phyloP scores from a whole-genome alignment of 169 alveolate genomes.

The Prorocentrum cordatum region DNA sequence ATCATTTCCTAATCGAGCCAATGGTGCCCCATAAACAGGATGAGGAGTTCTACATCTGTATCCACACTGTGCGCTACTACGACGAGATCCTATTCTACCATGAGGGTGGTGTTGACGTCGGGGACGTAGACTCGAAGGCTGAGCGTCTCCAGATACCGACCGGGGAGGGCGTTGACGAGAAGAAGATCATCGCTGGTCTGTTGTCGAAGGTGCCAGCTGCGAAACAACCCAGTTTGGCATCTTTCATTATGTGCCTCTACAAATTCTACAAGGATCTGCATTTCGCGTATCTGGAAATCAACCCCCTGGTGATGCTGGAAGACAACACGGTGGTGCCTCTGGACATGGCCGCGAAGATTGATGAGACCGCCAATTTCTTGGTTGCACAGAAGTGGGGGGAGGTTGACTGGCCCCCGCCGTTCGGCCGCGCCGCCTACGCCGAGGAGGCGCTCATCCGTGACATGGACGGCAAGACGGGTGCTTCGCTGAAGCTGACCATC shows the following conservation, averaged over 20 bases:
- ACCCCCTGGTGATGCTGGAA: conserved; percentile 67
- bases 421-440: conserved; percentile 69
- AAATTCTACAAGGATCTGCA: conserved; percentile 51
- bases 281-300: conserved; percentile 71
- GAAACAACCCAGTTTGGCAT: conserved; percentile 19
- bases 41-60: conserved; percentile 47
- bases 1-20: conserved; percentile 73
- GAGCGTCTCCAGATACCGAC: neutral
- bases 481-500: conserved; percentile 73
- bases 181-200: conserved; percentile 6
- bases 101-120: conserved; percentile 43
- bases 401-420: conserved; percentile 72
- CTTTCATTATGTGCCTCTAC: conserved; percentile 28
- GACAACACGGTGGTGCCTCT: conserved; percentile 41
- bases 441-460: conserved; percentile 71
- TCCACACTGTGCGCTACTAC: conserved; percentile 13
- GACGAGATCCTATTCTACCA: conserved; percentile 25
- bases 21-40: conserved; percentile 13
- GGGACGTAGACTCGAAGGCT: conserved; percentile 57
- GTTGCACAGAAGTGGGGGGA: conserved; percentile 71
- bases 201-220: conserved; percentile 11
- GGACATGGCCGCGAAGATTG: conserved; percentile 73
- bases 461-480: conserved; percentile 74
- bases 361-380: conserved; percentile 72
- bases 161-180: neutral